These are phyloP conservation scores for Xylaria sp. DNA, from an alignment of 2,329 filamentous ascomycete species.

Conservation along the genomic window DNA sequence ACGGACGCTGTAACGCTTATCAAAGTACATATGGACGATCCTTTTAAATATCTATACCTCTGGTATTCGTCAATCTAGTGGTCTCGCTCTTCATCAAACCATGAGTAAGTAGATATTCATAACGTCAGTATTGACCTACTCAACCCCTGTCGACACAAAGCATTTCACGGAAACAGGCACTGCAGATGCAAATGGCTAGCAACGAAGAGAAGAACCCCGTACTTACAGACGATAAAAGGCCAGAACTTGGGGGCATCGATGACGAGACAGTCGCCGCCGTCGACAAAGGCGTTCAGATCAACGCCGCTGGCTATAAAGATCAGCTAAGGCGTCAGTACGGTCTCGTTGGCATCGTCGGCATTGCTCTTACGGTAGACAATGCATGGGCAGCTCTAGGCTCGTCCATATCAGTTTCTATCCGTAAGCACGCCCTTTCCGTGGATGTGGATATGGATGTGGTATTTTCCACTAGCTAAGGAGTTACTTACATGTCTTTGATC, in stretches of 20 bases:
- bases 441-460: slow-evolving; percentile 3
- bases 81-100: too few relatives aligned
- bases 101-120: too few relatives aligned
- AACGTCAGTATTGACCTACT: too few relatives aligned
- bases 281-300: slow-evolving; percentile 51
- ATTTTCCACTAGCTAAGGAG: slow-evolving; percentile 1
- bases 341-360: slow-evolving; percentile 59
- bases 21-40: too few relatives aligned
- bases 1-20: not conserved
- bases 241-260: slow-evolving; percentile 31
- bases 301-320: slow-evolving; percentile 66
- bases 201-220: slow-evolving; percentile 8
- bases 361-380: slow-evolving; percentile 65
- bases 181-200: not conserved
- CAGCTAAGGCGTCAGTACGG: slow-evolving; percentile 66
- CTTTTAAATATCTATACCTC: too few relatives aligned
- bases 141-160: not conserved
- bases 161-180: not conserved
- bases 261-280: slow-evolving; percentile 40
- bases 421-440: slow-evolving; percentile 34
- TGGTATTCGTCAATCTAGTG: too few relatives aligned
- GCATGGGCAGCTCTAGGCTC: slow-evolving; percentile 67
- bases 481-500: not conserved
- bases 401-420: slow-evolving; percentile 57
- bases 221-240: slow-evolving; percentile 21